phyloP scores from a whole-genome alignment of 352 stramenopile genomes.

The Phytophthora syringae region DNA sequence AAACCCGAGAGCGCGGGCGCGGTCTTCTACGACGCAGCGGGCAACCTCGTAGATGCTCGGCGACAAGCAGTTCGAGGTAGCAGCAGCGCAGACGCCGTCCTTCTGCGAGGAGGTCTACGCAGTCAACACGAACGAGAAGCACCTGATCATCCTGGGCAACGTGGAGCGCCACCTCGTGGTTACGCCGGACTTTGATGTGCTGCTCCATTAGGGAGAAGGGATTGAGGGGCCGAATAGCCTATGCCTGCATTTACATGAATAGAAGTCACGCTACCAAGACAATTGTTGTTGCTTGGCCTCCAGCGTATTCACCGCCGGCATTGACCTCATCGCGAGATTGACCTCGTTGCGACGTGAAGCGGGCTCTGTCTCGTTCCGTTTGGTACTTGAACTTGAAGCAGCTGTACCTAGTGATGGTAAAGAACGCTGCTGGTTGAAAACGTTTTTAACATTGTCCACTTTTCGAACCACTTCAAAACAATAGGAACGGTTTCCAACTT shows the following conservation, averaged over 20 bases:
- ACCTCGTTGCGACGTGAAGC: neutral
- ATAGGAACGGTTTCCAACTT: no score
- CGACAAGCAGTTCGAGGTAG: slow-evolving; percentile 89
- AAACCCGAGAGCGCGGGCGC: slow-evolving; percentile 64
- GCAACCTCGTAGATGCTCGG: slow-evolving; percentile 73
- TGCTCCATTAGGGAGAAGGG: slow-evolving; percentile 64
- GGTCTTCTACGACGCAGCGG: slow-evolving; percentile 70
- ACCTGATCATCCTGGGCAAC: slow-evolving; percentile 75
- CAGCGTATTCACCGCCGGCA: no score
- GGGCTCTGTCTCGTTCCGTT: slow-evolving; percentile 24
- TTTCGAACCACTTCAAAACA: no score
- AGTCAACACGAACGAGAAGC: slow-evolving; percentile 75
- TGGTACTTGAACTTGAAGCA: slow-evolving; percentile 29
- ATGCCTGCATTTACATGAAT: slow-evolving; percentile 19
- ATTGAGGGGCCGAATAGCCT: neutral
- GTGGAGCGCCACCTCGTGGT: slow-evolving; percentile 85
- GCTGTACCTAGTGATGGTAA: no score
- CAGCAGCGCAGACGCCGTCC: slow-evolving; percentile 75
- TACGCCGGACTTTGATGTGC: slow-evolving; percentile 85
- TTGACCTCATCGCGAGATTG: no score
- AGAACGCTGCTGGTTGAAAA: no score
- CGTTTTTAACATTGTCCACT: no score
- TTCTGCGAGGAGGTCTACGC: slow-evolving; percentile 88
- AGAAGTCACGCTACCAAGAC: slow-evolving; percentile 12
- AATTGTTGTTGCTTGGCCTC: neutral